Evolutionary conservation across 805 yeast species (phyloP).

Genomic region (Zygotorulaspora chibaensis): DNA sequence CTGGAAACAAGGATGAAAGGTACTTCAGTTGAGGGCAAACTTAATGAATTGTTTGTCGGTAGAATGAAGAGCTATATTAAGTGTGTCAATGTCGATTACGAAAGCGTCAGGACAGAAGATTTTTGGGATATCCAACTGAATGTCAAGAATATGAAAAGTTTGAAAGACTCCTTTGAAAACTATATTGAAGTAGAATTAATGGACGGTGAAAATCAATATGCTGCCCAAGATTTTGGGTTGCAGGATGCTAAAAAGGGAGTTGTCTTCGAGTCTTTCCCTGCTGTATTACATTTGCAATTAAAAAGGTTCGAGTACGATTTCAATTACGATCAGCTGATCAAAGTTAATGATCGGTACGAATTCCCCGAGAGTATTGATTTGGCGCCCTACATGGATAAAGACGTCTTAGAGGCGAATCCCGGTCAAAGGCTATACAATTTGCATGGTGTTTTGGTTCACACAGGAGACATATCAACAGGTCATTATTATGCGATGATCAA

Average conservation of each 20-base stretch:
- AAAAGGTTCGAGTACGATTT: constrained; percentile 95
- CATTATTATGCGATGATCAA: constrained; percentile 93
- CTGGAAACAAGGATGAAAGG: constrained; percentile 89
- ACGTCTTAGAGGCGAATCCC: constrained; percentile 30
- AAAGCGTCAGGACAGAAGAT: constrained; percentile 86
- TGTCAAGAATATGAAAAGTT: constrained; percentile 73
- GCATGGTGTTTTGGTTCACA: constrained; percentile 93
- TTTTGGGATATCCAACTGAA: constrained; percentile 98
- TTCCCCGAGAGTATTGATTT: constrained; percentile 81
- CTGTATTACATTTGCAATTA: constrained; percentile 86
- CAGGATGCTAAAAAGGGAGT: constrained; percentile 98
- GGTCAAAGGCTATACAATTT: constrained; percentile 75
- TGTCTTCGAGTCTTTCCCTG: constrained; percentile 83
- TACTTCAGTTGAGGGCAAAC: constrained; percentile 66
- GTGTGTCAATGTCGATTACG: constrained; percentile 90
- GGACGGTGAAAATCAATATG: constrained; percentile 93
- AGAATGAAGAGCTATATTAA: constrained; percentile 93
- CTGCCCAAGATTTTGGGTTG: constrained; percentile 81
- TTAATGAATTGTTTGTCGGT: constrained; percentile 87
- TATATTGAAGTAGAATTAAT: constrained; percentile 85
- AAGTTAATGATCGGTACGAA: constrained; percentile 88
- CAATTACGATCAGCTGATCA: constrained; percentile 78
- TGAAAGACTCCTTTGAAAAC: constrained; percentile 74
- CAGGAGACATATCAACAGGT: constrained; percentile 93
- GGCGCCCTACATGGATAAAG: constrained; percentile 67